Evolutionary conservation across 2,329 filamentous ascomycete species (phyloP).

Genomic region (Venturia oleaginea): DNA sequence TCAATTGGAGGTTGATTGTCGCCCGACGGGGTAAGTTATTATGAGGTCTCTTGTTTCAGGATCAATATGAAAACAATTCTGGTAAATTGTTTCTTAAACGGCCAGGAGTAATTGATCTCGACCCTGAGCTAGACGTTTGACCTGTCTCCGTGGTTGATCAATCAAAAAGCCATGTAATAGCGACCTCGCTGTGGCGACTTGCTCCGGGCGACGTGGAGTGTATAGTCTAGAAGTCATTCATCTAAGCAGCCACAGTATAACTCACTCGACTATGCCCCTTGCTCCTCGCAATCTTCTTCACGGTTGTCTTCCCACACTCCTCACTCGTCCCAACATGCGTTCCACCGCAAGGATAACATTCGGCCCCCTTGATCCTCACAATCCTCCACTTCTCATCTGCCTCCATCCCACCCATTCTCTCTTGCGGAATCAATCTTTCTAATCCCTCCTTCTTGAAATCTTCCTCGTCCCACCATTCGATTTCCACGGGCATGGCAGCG

Average conservation of each 20-base stretch:
- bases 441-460: conserved; percentile 40
- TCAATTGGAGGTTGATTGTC: background rate
- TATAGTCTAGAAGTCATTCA: background rate
- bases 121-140: no score
- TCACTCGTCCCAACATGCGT: conserved; percentile 59
- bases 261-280: conserved; percentile 55
- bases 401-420: conserved; percentile 20
- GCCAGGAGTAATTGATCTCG: no score
- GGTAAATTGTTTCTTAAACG: no score
- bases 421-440: conserved; percentile 44
- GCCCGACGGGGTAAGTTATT: no score
- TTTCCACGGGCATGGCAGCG: conserved; percentile 31
- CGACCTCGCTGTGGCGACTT: background rate
- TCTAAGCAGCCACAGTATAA: conserved; percentile 27
- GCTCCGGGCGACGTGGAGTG: background rate
- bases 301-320: conserved; percentile 49
- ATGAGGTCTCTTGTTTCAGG: no score
- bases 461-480: conserved; percentile 59
- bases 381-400: conserved; percentile 41
- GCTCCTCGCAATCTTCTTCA: conserved; percentile 57
- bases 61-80: no score
- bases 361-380: conserved; percentile 59
- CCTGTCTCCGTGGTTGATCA: background rate
- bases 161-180: background rate
- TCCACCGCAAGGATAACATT: conserved; percentile 65